Evolutionary conservation across 1,284 basidiomycete species (phyloP), one percentile per base, ranked within the genome.

Genomic region (Boletus austroedulis): DNA sequence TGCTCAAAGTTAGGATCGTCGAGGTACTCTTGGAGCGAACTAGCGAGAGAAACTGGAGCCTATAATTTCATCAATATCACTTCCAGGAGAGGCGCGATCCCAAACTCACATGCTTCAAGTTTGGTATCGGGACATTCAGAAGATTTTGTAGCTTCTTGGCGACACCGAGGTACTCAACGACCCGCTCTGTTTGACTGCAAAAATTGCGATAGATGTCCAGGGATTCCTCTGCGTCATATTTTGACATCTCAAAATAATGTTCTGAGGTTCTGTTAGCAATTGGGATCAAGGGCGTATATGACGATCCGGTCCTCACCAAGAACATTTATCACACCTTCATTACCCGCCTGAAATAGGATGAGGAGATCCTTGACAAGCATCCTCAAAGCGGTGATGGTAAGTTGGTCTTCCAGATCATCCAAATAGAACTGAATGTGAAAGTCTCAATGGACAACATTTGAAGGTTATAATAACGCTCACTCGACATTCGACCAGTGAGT

Each of bases 231-330:
- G 96, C 97, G 72, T 99, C 96, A 24, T 88, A 76, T 64, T 92
- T 90, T 5, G 94, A 94, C 97, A 99, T 99, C 71, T 98, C 96
- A 70, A 99, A 98, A 76, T 98, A 99, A 76, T 97, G 92, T 71
- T 98, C 97, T 92, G 64, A n/a, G 34, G 45, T 56, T 45, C 53
- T 28, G 55, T 70, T 11, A 72, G 56, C 53, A 61, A 15, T 21
- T 50, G 32, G 29, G 55, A 52, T 15, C 2, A 5, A 47, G 5
- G n/a, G 7, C 19, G 46, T 29, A 10, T 21, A 34, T 29, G 31
- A 23, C 9, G n/a, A 32, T 29, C 63, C 10, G n/a, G 31, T 41
- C 62, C 74, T 60, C 60, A 93, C 92, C 92, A 51, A 97, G 82
- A 38, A 98, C 87, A 72, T 98, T 99, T 77, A 98, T 97, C 50